Base-by-base conservation (phyloP, 2,329 filamentous ascomycete species). In the Berkeleyomyces basicola region DNA sequence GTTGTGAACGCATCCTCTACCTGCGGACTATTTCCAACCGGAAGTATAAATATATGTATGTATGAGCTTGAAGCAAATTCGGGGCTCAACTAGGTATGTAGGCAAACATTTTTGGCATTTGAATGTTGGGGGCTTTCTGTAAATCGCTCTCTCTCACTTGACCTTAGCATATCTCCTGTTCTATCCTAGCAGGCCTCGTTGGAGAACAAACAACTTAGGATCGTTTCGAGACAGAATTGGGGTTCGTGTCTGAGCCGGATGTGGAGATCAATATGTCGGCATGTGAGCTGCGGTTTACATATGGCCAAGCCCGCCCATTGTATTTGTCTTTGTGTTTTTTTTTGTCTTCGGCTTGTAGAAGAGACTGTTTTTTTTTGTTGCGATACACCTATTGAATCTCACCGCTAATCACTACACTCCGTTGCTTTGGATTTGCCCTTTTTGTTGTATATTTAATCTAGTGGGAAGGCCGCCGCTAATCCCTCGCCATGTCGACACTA, bases 401-500 rank as follows among this genome's bases (percentile, higher is more conserved):
- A 49, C 14, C n/a, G 7, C 3, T 23, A 23, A 16, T 9, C 11
- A n/a, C 46, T 16, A 9, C n/a, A 16, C 44, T 47, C n/a, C 14
- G n/a, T 49, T 49, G n/a, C 0, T 23, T 14, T 23, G 0, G 2
- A 55, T 39, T 55, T 39, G 4, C 10, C 36, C 5, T n/a, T 39
- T 11, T 10, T 55, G 0, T 55, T 37, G n/a, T 37, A 37, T 55
- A 37, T 3, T 14, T n/a, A 9, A n/a, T n/a, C 7, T 16, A 49
- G 46, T 23, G 9, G 7, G 11, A 55, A 7, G 33, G 10, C n/a
- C 33, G 51, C 51, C 16, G 7, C 16, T 46, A 37, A n/a, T n/a
- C 11, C 36, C 31, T 55, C n/a, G 51, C 33, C 51, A 55, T 55
- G 51, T 85, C 85, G n/a, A 77, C 78, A 59, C 78, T 85, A 61